Conservation (phyloP, 2,329 filamentous ascomycete genomes). For the Pseudogymnoascus sp. region DNA sequence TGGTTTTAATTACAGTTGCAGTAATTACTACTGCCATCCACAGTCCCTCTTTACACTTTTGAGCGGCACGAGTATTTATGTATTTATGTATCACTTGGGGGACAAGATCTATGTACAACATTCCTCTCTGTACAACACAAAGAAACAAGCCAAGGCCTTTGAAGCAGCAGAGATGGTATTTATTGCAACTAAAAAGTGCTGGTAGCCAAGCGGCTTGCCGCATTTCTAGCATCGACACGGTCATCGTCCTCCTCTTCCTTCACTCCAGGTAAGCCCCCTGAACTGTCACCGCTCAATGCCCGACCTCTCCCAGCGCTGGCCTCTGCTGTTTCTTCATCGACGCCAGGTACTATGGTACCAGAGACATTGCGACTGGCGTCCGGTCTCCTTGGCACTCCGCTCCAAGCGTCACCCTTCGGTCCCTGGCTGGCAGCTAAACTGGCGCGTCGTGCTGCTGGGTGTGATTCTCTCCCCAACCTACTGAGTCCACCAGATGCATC, state of each 20-base stretch:
- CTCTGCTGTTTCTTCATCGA: constrained; percentile 57
- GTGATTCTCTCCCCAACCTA: constrained; percentile 79
- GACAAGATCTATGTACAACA: background rate
- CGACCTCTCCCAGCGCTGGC: constrained; percentile 31
- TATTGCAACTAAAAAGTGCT: constrained; percentile 67
- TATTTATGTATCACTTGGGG: background rate
- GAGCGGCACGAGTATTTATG: background rate
- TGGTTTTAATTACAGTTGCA: too few relatives aligned
- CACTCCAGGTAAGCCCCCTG: constrained; percentile 48
- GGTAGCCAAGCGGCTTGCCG: constrained; percentile 84
- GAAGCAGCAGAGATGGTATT: constrained; percentile 1
- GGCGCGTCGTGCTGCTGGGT: constrained; percentile 65
- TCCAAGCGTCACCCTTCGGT: constrained; percentile 97
- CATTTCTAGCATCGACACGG: constrained; percentile 89
- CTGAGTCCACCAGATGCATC: constrained; percentile 86
- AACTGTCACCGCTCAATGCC: constrained; percentile 26
- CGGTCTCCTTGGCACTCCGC: constrained; percentile 71
- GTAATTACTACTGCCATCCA: too few relatives aligned
- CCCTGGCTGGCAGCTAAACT: constrained; percentile 85
- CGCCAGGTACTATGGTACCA: constrained; percentile 59
- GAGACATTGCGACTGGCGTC: constrained; percentile 76
- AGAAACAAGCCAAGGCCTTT: background rate
- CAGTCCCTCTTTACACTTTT: too few relatives aligned
- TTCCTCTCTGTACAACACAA: background rate
- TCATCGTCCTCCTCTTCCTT: constrained; percentile 86